A percentile compares a stretch with the other conserved stretches of the same genome.
Evolutionary conservation across 2,329 filamentous ascomycete species (phyloP).

Genomic region (Neofusicoccum laricinum): DNA sequence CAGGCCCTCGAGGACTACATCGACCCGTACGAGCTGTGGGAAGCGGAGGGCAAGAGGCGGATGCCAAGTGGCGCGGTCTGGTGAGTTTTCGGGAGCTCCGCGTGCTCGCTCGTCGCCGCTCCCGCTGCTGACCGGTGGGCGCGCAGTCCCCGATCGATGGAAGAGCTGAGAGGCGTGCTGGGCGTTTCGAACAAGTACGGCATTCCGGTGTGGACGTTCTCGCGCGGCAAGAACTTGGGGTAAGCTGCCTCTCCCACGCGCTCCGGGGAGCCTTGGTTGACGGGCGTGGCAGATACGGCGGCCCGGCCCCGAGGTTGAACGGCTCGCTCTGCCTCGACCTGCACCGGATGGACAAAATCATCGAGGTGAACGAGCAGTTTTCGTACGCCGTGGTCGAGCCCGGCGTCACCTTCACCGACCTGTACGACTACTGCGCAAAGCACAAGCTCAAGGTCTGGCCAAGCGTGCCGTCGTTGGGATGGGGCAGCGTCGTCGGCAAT

Average conservation of each 20-base stretch:
- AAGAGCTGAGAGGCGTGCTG: slow-evolving; percentile 30
- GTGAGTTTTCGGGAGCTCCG: slow-evolving; percentile 20
- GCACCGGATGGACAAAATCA: slow-evolving; percentile 40
- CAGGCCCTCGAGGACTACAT: slow-evolving; percentile 44
- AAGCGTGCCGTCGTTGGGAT: slow-evolving; percentile 36
- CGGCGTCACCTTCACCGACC: slow-evolving; percentile 47
- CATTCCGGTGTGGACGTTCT: slow-evolving; percentile 34
- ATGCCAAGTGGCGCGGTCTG: slow-evolving; percentile 46
- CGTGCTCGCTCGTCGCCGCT: no score
- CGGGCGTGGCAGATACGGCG: slow-evolving; percentile 29
- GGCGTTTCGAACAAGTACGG: slow-evolving; percentile 32
- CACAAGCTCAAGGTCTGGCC: slow-evolving; percentile 39
- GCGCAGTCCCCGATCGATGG: not conserved
- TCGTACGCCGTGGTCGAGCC: slow-evolving; percentile 43
- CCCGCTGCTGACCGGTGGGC: not conserved
- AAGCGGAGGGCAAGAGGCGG: slow-evolving; percentile 37
- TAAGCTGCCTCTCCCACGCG: slow-evolving; percentile 26
- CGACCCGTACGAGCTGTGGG: slow-evolving; percentile 47
- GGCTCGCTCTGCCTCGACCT: slow-evolving; percentile 48
- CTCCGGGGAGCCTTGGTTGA: not conserved
- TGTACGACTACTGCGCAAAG: slow-evolving; percentile 37
- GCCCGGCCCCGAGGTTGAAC: slow-evolving; percentile 45
- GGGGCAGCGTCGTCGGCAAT: slow-evolving; percentile 34
- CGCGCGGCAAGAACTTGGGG: slow-evolving; percentile 47
- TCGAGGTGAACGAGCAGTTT: slow-evolving; percentile 39